These are phyloP conservation scores for Globisporangium apiculatum DNA, from an alignment of 352 stramenopile species.

Conservation along the genomic window DNA sequence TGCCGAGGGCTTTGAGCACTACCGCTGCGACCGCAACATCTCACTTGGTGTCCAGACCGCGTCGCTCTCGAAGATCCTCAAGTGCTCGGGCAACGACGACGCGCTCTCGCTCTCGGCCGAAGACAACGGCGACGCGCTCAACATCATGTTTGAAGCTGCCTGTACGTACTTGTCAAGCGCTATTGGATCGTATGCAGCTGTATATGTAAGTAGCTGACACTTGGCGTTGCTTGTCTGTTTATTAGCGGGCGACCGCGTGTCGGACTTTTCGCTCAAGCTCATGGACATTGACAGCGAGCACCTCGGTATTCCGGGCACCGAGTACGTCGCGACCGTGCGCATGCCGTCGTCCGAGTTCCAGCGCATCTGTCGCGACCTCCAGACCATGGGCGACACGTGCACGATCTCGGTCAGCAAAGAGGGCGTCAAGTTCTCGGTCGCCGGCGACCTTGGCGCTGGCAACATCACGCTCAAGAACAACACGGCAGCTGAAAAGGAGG, in stretches of 20 bases:
- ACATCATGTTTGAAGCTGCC: constrained; percentile 97
- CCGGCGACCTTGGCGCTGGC: constrained; percentile 94
- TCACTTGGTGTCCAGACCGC: constrained; percentile 96
- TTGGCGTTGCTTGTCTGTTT: neutral
- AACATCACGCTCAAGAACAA: constrained; percentile 94
- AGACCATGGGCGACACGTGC: constrained; percentile 98
- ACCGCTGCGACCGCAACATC: constrained; percentile 97
- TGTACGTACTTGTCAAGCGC: constrained; percentile 37
- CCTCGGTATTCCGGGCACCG: constrained; percentile 97
- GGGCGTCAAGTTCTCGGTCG: constrained; percentile 96
- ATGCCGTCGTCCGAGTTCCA: constrained; percentile 98
- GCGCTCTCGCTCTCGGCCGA: constrained; percentile 98
- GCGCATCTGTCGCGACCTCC: constrained; percentile 97
- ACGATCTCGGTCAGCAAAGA: constrained; percentile 96
- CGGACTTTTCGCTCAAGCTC: constrained; percentile 98
- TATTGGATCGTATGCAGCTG: constrained; percentile 15
- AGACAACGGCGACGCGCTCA: constrained; percentile 94
- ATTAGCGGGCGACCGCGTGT: constrained; percentile 87
- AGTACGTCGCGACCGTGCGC: constrained; percentile 94
- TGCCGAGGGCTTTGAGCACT: constrained; percentile 96
- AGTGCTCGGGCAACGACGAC: constrained; percentile 98
- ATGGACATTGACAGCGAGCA: constrained; percentile 99
- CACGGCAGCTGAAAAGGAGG: constrained; percentile 82
- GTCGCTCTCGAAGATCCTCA: constrained; percentile 99
- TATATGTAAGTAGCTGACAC: constrained; percentile 20